Evolutionary conservation across 176 grass and related monocot genomes (phyloP).

Genomic region (Oryza australiensis): DNA sequence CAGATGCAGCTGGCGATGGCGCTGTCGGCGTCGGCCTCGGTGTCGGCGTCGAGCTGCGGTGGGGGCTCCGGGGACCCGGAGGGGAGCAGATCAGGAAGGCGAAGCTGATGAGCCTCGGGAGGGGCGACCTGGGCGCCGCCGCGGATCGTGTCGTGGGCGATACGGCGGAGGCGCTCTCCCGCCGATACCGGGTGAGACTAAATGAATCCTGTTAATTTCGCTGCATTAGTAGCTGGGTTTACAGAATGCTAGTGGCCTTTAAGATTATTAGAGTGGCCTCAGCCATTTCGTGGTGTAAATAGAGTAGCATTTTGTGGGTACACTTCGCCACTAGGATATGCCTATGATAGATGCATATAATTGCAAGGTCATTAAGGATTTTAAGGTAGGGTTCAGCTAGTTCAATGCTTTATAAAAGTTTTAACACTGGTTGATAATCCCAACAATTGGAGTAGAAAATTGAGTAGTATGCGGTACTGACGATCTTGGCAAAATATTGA

Average conservation of each 20-base stretch:
- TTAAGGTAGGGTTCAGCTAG: slow-evolving; percentile 20
- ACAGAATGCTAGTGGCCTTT: neutral
- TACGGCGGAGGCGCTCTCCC: slow-evolving; percentile 65
- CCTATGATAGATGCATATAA: neutral
- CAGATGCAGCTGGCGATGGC: slow-evolving; percentile 93
- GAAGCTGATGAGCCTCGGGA: slow-evolving; percentile 77
- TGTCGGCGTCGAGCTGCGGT: slow-evolving; percentile 40
- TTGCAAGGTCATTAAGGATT: neutral
- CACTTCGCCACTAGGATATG: neutral
- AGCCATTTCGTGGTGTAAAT: slow-evolving; percentile 1
- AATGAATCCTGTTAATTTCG: slow-evolving; percentile 22
- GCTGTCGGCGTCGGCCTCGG: slow-evolving; percentile 58
- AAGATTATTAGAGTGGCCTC: neutral
- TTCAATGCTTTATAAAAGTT: neutral
- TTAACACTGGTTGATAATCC: neutral
- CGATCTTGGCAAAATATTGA: neutral
- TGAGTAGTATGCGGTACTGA: neutral
- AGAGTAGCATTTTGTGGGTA: neutral
- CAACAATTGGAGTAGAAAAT: slow-evolving; percentile 13
- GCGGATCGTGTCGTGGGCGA: slow-evolving; percentile 38
- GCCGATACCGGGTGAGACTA: slow-evolving; percentile 69
- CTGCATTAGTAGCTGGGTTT: neutral
- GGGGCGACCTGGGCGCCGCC: slow-evolving; percentile 4
- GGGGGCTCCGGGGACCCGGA: slow-evolving; percentile 54
- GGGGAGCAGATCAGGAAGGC: slow-evolving; percentile 82